Base-by-base conservation (phyloP, 768 basidiomycete species). In the Agaricus bisporus region DNA sequence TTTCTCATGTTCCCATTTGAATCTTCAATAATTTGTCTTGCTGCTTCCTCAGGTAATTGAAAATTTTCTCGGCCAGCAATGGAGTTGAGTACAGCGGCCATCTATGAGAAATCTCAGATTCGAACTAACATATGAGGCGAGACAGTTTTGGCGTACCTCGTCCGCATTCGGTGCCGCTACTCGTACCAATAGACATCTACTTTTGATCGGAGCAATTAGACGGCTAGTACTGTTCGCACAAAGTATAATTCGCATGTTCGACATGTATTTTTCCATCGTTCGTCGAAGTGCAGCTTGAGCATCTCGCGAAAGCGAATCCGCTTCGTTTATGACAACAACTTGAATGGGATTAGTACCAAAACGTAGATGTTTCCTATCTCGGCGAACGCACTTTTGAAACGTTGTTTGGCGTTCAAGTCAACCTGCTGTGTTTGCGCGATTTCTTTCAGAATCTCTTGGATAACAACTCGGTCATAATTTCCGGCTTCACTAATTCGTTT, bases 201-300 rank as follows among this genome's bases (percentile, higher is more conserved):
- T 92, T 66, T 90, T 88, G 65, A 99, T 99, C 4, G 95, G 97
- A 1, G 94, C 93, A 64, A 99, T 98, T 50, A 99, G 86, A 59
- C 87, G 86, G 64, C 88, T 89, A 3, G 95, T 98, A 64, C 90
- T 93, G 68, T 94, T 95, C 18, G 95, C 94, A 65, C 95, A 98
- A 0, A 99, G 78, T 60, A 99, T 95, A 62, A 99, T 86, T 26
- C 95, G 84, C 82, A 99, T 81, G 67, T 98, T 99, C 39, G 86
- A 84, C 89, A 97, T 98, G 74, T 95, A 98, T 70, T 98, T 98
- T 66, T 99, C 95, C 95, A 98, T 99, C 9, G 95, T 99, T 54
- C 95, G 79, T 63, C 95, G 85, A 32, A 99, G 79, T 7, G 95
- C 95, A 0, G 95, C 94, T 73, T 99, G 95, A 1, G 95, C 95